phyloP scores from a whole-genome alignment of 2,329 filamentous ascomycete species.

The Lithohypha guttulata region DNA sequence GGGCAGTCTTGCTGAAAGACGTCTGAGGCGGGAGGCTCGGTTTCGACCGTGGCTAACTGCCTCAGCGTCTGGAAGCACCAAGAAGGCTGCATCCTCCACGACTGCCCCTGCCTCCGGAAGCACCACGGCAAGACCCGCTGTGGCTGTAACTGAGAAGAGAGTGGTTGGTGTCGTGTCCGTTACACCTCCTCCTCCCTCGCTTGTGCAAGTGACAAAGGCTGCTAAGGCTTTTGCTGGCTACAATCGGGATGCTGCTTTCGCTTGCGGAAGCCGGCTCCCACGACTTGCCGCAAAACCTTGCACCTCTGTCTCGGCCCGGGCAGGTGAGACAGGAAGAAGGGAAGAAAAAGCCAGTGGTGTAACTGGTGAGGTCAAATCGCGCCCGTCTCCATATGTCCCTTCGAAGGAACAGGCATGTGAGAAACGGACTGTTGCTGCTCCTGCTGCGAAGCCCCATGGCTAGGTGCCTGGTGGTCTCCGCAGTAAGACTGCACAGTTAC shows the following conservation, averaged over 20 bases:
- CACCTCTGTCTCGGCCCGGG: too few species aligned
- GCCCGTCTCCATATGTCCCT: background rate
- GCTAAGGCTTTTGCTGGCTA: background rate
- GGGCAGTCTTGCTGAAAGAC: conserved; percentile 1
- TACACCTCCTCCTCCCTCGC: background rate
- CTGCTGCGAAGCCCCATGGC: conserved; percentile 1
- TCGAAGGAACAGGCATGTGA: background rate
- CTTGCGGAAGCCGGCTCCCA: too few species aligned
- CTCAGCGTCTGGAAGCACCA: background rate
- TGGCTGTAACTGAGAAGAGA: background rate
- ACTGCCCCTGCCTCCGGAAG: background rate
- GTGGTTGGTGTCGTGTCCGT: background rate
- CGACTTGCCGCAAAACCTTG: background rate
- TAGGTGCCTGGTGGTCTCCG: background rate
- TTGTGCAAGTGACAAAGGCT: background rate
- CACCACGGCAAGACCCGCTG: background rate
- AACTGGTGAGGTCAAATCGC: background rate
- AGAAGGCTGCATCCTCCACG: background rate
- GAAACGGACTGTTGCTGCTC: background rate
- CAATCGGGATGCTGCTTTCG: too few species aligned
- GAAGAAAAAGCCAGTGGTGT: background rate
- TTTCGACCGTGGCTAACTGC: background rate
- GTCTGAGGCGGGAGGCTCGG: background rate
- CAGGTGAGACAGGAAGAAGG: too few species aligned
- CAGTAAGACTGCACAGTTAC: background rate